Evolutionary conservation across 2,329 filamentous ascomycete species (phyloP), one percentile per base, ranked within the genome.

Genomic region (Gyromitra esculenta): DNA sequence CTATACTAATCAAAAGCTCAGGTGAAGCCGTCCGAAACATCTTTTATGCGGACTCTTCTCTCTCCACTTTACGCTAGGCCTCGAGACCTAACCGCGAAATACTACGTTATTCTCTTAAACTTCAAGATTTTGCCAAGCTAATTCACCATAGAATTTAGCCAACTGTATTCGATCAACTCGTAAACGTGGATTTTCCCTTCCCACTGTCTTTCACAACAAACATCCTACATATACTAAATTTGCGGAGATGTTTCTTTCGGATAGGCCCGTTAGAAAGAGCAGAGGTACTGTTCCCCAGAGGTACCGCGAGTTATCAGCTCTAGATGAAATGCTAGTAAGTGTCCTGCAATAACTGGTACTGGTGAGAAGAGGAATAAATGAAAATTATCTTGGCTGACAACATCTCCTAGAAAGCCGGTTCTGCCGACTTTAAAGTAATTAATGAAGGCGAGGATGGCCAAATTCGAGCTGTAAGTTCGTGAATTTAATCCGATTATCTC

Each of bases 321-420:
- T 31, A 31, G 21, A 15, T 25, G 31, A 31, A 52, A 48, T 8
- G 21, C 65, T 52, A n/a, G 65, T 68, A 56, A 56, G 64, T 67
- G n/a, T 18, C 13, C 7, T 37, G 39, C 8, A 41, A 39, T 41
- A 31, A 4, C 25, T 31, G 25, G 3, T 31, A 39, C 9, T 31
- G 7, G 37, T n/a, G n/a, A 13, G 25, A 11, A 15, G 25, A 43
- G 37, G 11, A 45, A n/a, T 7, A 6, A 2, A 15, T 15, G 5
- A 21, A 21, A 60, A 5, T 7, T 1, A 43, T 45, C 59, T 9
- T 8, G 21, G 21, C 65, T 68, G 39, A 68, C 52, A 41, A 9
- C 1, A 48, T 68, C 18, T 45, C 21, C 7, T 7, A 68, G 65
- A 57, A 68, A 59, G 45, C 65, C 15, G 65, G 65, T 8, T 52